These are phyloP conservation scores for Stemphylium vesicarium DNA, from an alignment of 2,329 filamentous ascomycete genomes.

Conservation along the genomic window DNA sequence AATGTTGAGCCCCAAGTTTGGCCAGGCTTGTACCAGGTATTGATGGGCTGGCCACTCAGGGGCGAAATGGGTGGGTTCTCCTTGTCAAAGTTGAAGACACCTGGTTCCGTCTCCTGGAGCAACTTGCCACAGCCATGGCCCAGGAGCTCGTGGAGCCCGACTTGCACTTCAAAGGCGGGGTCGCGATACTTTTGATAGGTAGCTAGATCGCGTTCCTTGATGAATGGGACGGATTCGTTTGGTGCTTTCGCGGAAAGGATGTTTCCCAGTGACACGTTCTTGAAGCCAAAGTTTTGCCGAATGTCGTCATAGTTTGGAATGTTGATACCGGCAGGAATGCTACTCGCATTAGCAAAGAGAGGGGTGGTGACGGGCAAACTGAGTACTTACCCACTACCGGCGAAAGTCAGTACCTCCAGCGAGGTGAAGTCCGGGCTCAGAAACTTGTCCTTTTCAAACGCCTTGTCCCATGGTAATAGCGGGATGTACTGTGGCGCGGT, in stretches of 20 bases:
- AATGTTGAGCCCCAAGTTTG: constrained; percentile 96
- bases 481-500: constrained; percentile 84
- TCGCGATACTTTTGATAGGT: constrained; percentile 85
- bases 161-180: constrained; percentile 90
- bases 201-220: constrained; percentile 76
- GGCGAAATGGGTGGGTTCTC: constrained; percentile 82
- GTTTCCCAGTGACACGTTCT: constrained; percentile 93
- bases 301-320: constrained; percentile 68
- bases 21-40: constrained; percentile 90
- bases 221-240: constrained; percentile 91
- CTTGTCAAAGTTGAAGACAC: constrained; percentile 86
- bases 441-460: constrained; percentile 97
- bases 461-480: constrained; percentile 82
- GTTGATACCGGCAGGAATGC: constrained; percentile 66
- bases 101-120: constrained; percentile 83
- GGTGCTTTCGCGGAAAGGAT: constrained; percentile 89
- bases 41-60: constrained; percentile 76
- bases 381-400: constrained; percentile 58
- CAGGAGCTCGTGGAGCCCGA: constrained; percentile 88
- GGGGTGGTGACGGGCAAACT: no score
- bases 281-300: constrained; percentile 83
- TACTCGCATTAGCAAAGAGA: constrained; percentile 13
- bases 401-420: constrained; percentile 87
- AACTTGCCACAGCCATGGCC: constrained; percentile 94
- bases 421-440: constrained; percentile 95